Percentiles rank a stretch among this genome's conserved stretches.
phyloP scores from a whole-genome alignment of 805 yeast species.

The Maudiozyma barnettii region DNA sequence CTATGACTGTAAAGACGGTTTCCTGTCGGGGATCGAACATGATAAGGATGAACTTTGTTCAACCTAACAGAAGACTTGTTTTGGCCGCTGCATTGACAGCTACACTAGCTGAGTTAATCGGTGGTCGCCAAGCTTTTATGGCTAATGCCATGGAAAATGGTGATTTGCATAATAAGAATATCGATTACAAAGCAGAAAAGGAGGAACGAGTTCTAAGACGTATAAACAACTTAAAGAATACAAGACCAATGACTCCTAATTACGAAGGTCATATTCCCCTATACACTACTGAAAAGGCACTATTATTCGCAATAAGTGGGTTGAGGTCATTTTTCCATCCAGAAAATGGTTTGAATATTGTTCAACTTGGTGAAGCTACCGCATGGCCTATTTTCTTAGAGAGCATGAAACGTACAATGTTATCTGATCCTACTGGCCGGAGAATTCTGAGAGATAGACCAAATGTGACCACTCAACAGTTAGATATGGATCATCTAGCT shows the following conservation, averaged over 20 bases:
- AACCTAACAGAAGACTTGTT: constrained; percentile 2
- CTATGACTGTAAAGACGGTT: too few species aligned
- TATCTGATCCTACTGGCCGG: constrained; percentile 66
- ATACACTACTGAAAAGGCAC: constrained; percentile 46
- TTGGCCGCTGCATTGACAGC: constrained; percentile 8
- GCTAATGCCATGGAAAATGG: constrained; percentile 49
- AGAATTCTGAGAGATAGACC: constrained; percentile 72
- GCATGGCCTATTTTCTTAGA: constrained; percentile 63
- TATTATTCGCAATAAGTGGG: constrained; percentile 65
- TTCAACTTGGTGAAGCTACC: constrained; percentile 83
- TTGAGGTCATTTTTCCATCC: constrained; percentile 71
- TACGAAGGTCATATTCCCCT: constrained; percentile 79
- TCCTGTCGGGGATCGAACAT: not conserved
- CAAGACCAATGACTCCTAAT: constrained; percentile 26
- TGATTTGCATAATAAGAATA: constrained; percentile 23
- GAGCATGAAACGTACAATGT: constrained; percentile 60
- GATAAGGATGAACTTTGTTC: not conserved
- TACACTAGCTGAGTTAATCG: constrained; percentile 17
- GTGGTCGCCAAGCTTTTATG: constrained; percentile 38
- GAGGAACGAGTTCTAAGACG: constrained; percentile 27
- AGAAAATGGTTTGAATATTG: constrained; percentile 63
- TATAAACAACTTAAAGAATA: constrained; percentile 15
- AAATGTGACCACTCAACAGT: constrained; percentile 61
- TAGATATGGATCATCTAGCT: constrained; percentile 53
- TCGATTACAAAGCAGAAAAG: constrained; percentile 30